Base-by-base conservation (phyloP, 2,329 filamentous ascomycete species). In the Fusarium lateritium region DNA sequence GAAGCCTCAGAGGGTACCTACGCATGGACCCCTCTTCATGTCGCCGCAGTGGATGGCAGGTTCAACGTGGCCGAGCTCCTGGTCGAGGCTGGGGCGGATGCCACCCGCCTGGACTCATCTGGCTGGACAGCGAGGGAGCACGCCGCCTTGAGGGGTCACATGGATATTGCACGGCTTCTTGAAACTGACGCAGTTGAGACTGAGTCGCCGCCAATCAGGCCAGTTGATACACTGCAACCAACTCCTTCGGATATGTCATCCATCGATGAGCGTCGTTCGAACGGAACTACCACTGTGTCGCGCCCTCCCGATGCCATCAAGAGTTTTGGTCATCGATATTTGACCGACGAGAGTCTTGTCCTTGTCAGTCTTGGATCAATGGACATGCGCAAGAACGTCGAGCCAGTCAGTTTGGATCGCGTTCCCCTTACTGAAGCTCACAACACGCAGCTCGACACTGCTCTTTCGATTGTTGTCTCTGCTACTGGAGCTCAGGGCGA, bases 51-150 rank as follows among this genome's bases (percentile, higher is more conserved):
- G 4, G 94, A 99, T 75, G 95, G 95, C 0, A 91, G 94, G 69
- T 79, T 94, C 13, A 81, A 86, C 0, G 88, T 97, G 40, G 92
- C 92, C 1, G 86, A 94, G 75, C 83, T 96, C 24, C 84, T 99
- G 6, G 87, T 97, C 40, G 87, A 91, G 49, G 91, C 92, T 22
- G 93, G 93, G 2, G 93, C 94, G 0, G 89, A 97, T 62, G 81
- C 94, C 5, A 89, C 91, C 58, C 90, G 88, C 61, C 82, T 85
- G 7, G 96, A 99, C 78, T 92, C 91, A 1, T 98, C 94, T 44
- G 95, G 95, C 10, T 99, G 96, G 96, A 96, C 92, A 5, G 92
- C 94, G 2, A 94, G 91, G 76, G 96, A 99, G 76, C 96, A 99
- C 78, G 95, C 96, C 24, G 92, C 94, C 1, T 82, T 99, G 52